These are phyloP conservation scores for Ogataea zsoltii DNA, from an alignment of 805 yeast genomes.

Conservation along the genomic window DNA sequence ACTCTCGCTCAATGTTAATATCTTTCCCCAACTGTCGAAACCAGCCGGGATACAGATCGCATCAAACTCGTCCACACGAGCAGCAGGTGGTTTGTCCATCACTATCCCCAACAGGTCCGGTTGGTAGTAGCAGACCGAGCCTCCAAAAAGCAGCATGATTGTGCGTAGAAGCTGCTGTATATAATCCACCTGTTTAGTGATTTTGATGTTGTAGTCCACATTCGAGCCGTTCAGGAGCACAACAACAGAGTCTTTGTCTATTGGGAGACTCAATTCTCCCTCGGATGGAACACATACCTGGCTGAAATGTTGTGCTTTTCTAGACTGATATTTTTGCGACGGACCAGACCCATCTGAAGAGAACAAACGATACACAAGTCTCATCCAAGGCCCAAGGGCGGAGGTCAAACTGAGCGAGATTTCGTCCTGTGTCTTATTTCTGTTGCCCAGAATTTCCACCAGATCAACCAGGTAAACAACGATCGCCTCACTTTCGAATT, in stretches of 20 bases:
- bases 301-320: conserved; percentile 1
- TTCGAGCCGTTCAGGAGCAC: conserved; percentile 13
- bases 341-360: not conserved
- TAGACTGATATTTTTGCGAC: not conserved
- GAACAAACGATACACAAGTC: not conserved
- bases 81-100: not conserved
- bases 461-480: conserved; percentile 10
- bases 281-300: not conserved
- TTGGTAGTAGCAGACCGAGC: conserved; percentile 13
- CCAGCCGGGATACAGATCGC: conserved; percentile 43
- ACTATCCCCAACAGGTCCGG: conserved; percentile 3
- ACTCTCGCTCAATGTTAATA: conserved; percentile 38
- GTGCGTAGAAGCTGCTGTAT: conserved; percentile 29
- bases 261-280: not conserved
- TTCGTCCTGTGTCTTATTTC: not conserved
- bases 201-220: conserved; percentile 20
- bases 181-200: conserved; percentile 23
- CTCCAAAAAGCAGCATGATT: conserved; percentile 14
- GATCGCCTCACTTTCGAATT: conserved; percentile 2
- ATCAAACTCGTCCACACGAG: conserved; percentile 17
- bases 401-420: not conserved
- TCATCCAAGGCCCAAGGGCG: not conserved
- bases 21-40: conserved; percentile 54
- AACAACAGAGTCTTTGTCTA: conserved; percentile 1
- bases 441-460: not conserved